Base-by-base conservation (phyloP, 2,329 filamentous ascomycete genomes). In the Fusarium sororula region DNA sequence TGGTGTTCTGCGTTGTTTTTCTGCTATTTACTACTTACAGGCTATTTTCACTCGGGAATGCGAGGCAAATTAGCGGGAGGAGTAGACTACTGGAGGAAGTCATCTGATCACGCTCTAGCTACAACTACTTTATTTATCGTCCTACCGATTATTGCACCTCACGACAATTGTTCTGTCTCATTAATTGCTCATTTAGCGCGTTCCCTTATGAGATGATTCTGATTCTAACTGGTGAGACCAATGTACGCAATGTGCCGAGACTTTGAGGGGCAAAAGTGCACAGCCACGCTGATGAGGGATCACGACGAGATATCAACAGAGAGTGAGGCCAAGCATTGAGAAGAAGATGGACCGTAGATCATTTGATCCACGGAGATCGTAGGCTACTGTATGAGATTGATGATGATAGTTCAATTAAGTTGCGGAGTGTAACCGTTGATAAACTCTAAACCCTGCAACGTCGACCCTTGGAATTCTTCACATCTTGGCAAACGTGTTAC, bases 1-100 rank as follows among this genome's bases (percentile, higher is more conserved):
- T 32, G 77, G 77, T 78, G 77, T 77, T 79, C 45, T 59, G 60
- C 53, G 69, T 70, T 48, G 65, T 69, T 54, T 68, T 54, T 42
- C 47, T 51, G 48, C 48, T 35, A 51, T 51, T 71, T 75, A 37
- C 18, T 26, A 53, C 48, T 56, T 58, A 22, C 45, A 51, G 35
- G 55, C 63, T 53, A 53, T 53, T 53, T 66, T 42, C 45, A 60
- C 17, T 53, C 22, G 24, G 42, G 39, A 45, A n/a, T 41, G 41
- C 47, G 44, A 44, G 48, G 50, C n/a, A 44, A 41, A 44, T 50
- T 45, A n/a, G 28, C 48, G 20, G 32, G 55, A 39, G 71, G 67
- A 71, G 56, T 74, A 68, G 72, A 55, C 57, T 72, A 63, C 24
- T 18, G 48, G 50, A 42, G 63, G 64, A 59, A 53, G 66, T 28